Evolutionary conservation across 1,284 basidiomycete species (phyloP), one percentile per base, ranked within the genome.

Genomic region (Xanthoconium separans): DNA sequence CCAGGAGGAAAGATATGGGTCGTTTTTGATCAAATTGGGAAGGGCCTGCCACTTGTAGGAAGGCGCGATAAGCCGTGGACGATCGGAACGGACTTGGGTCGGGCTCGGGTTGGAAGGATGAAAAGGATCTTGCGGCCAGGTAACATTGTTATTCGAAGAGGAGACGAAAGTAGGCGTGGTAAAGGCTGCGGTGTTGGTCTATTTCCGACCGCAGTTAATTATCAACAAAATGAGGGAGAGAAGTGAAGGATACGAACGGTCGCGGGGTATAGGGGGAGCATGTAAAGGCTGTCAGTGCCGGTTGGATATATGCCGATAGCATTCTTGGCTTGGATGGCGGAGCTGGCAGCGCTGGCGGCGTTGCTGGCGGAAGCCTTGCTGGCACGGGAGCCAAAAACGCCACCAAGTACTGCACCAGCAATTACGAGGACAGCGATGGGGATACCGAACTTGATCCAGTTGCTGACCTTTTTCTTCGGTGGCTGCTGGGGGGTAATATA

Each of bases 61-160:
- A 12, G 96, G 93, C 16, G 95, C 95, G 61, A 98, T 90, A 58
- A 99, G 80, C 57, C 93, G 89, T 22, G 96, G 96, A 62, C 95
- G 92, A 63, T 91, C 85, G 8, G 85, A 67, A 52, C 94, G 89
- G 43, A 89, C 77, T 50, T 70, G 74, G 33, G 84, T 83, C 15
- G 82, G 78, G 46, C 74, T 71, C 11, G 86, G 83, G 58, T 70
- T 83, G 20, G 81, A 71, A 11, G 91, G 86, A 51, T 84, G 68
- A 72, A 87, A 90, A 22, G 87, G 67, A 65, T 95, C 93, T 53
- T 75, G 63, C 5, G 92, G 91, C 91, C 94, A 95, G 4, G 82
- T 70, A 55, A 82, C 66, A 45, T 74, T 73, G 43, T 75, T 59
- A 56, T 80, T 74, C 54, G 75, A 75, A 18, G 79, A 73, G 6